Base-by-base conservation (phyloP, 257 asterid species). In the Fraxinus quadrangulata region DNA sequence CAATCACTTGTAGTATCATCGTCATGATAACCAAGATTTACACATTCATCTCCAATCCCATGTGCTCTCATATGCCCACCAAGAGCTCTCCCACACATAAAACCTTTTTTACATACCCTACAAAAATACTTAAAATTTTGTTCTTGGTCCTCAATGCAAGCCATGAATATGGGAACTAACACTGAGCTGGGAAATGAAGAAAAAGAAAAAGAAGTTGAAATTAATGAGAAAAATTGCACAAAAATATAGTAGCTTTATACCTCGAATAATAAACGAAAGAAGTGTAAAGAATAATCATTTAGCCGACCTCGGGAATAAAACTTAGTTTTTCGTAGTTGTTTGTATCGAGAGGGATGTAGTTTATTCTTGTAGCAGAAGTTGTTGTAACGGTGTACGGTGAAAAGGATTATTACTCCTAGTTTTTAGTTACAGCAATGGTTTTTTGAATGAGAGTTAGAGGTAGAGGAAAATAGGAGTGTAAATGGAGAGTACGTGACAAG, bases 61-160 rank as follows among this genome's bases (percentile, higher is more conserved):
- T 95, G 99, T 51, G 99, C 97, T 74, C 99, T 85, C 99, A 95
- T 95, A 78, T 93, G 98, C 49, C 97, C 97, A 24, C 98, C 98
- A 33, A 95, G 91, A 34, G 96, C 99, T 63, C 98, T 75, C 11
- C 99, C 98, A 74, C 98, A 95, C 94, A 93, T 87, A 72, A 95
- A 95, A 5, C 96, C 99, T 82, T 93, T 95, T 88, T 91, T 95
- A 80, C 99, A 95, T 68, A 93, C 93, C 79, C 93, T 84, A 78
- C 98, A 95, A 78, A 89, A 89, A 77, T 95, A 92, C 83, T 93
- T 93, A 67, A 89, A 93, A n/a, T 17, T 77, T 3, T 92, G 91
- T 49, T 49, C n/a, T 54, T 81, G 89, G 2, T 84, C 96, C 65
- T 88, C 94, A 61, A 84, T 76, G 83, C 86, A 76, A 49, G 85